Evolutionary conservation across 2,329 filamentous ascomycete species (phyloP), one percentile per base, ranked within the genome.

Genomic region (Lecanicillium sp.): DNA sequence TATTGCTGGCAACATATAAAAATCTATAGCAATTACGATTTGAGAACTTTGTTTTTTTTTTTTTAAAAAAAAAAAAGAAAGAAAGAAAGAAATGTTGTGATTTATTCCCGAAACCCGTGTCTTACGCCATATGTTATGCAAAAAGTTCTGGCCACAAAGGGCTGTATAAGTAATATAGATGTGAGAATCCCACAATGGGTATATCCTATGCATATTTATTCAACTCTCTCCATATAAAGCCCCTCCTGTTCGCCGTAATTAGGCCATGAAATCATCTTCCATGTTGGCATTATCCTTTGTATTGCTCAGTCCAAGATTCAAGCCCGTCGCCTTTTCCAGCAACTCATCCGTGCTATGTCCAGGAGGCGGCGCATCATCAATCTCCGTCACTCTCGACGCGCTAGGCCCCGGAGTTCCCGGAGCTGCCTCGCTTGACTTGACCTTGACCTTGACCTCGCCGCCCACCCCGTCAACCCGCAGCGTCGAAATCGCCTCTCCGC

Each of bases 381-480:
- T 25, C 22, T 25, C 22, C 22, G 22, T 25, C 22, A 25, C 22
- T 11, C 22, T 25, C 22, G 22, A 25, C 22, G 6, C 22, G 7
- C 17, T 42, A 4, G 40, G 38, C 18, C 43, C 41, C 4, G 56
- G 53, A 2, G 48, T 47, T 5, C 43, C 41, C 4, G 56, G 53
- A 2, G 48, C 47, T 5, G 52, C 51, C 11, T 45, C 51, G 25
- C 50, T 52, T 6, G 58, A 59, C 19, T 68, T 66, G 6, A 75
- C 64, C 45, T 73, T 65, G 8, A 78, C 71, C 46, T 71, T 70
- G 17, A 78, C 67, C 45, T 78, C 73, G 13, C 71, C 73, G 12
- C 66, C 61, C 9, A 77, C 67, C 33, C 73, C 74, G 41, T 78
- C 73, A 16, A 78, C 64, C 22, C 69, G 60, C 2, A 78, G 60